Percentiles rank a stretch among this genome's conserved stretches.
These are phyloP conservation scores for Macrophomina phaseolina DNA, from an alignment of 2,329 filamentous ascomycete species.

Conservation along the genomic window DNA sequence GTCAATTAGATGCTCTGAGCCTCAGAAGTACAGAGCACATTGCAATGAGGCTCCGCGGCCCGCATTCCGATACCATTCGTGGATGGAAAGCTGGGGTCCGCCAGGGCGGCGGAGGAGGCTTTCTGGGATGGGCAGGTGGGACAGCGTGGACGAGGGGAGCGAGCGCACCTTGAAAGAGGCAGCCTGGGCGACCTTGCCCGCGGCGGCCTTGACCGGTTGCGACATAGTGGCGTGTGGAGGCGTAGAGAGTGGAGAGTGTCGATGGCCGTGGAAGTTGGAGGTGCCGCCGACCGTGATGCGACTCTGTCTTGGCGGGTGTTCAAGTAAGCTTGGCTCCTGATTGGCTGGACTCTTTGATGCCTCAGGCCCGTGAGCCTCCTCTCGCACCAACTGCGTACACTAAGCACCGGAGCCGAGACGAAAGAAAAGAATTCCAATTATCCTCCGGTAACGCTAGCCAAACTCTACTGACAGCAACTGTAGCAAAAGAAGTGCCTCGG, in stretches of 20 bases:
- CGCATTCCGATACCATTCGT: not conserved
- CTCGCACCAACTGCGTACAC: not conserved
- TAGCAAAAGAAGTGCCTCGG: not conserved
- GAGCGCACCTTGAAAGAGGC: constrained; percentile 25
- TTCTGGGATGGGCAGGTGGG: not conserved
- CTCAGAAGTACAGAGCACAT: not conserved
- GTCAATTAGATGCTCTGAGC: not conserved
- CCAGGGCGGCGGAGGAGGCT: not conserved
- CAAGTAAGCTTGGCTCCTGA: constrained; percentile 7
- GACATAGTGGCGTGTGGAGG: constrained; percentile 15
- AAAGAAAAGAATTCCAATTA: not conserved
- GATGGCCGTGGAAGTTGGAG: constrained; percentile 19
- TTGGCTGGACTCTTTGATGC: not conserved
- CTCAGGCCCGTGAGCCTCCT: not conserved
- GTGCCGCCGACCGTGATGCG: constrained; percentile 21
- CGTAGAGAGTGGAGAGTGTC: constrained; percentile 16
- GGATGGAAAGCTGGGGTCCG: not conserved
- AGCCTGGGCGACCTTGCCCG: constrained; percentile 18
- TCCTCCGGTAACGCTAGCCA: not conserved
- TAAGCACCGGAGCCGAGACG: not conserved
- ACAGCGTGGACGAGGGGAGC: not conserved
- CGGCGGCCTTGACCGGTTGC: constrained; percentile 18
- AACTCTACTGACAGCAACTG: not conserved
- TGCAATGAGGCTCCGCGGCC: not conserved
- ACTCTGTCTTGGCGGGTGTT: constrained; percentile 17